Base-by-base conservation (phyloP, 129 eudicot species). In the Scalesia atractyloides region DNA sequence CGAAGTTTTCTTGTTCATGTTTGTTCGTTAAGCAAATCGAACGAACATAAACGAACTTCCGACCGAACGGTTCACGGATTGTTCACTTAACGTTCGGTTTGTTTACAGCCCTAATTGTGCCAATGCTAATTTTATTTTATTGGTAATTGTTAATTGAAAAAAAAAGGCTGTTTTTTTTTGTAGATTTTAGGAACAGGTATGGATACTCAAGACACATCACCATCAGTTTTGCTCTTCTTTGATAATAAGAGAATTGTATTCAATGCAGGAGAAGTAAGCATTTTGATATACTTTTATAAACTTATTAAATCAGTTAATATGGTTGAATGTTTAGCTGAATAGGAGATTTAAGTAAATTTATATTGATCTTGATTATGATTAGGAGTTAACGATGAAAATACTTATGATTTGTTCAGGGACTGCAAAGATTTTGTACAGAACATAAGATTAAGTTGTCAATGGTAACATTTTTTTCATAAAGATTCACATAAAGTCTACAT, bases 151-250 rank as follows among this genome's bases (percentile, higher is more conserved):
- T 30, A 30, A 30, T 30, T 30, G 34, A 30, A 30, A 2, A 30
- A 2, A 30, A 30, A 30, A 30, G 34, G 34, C 34, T 30, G 33
- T 30, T 30, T 30, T 30, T 30, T 30, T 30, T 30, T 39, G 60
- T 85, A 94, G 98, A 76, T 94, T 61, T 76, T 94, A 57, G 97
- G 98, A 69, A 94, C 98, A 5, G 98, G 98, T 52, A 87, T 94
- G 98, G 98, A 94, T 86, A 94, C 98, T 49, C 98, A 89, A 79
- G 98, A 94, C 69, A 94, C 98, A 48, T 87, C 91, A 1, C 97
- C 98, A 16, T 87, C 98, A 14, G 93, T 94, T 9, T 75, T 94
- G 75, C 86, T 94, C 49, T 94, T 94, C 80, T 94, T 94, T 76
- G 98, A 94, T 80, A 88, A 84, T 61, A 96, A 87, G 79, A 86